These are phyloP conservation scores for Podosphaera fusca DNA, from an alignment of 2,329 filamentous ascomycete species.

Conservation along the genomic window DNA sequence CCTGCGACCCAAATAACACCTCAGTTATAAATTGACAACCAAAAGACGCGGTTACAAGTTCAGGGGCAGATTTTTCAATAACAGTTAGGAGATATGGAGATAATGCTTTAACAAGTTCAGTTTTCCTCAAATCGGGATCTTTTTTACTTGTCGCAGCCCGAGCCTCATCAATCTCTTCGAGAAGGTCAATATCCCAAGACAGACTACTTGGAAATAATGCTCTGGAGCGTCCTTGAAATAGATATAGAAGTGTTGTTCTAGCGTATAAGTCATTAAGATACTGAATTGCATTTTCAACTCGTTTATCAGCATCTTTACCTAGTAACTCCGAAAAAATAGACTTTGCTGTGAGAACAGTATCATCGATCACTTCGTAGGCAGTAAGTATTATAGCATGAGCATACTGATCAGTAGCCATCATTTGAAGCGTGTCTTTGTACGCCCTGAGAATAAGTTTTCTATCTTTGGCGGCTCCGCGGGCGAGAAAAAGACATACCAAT, in stretches of 20 bases:
- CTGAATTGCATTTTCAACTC: slow-evolving; percentile 39
- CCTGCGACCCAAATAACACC: slow-evolving; percentile 51
- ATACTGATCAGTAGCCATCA: slow-evolving; percentile 59
- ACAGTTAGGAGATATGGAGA: slow-evolving; percentile 55
- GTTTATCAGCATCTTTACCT: slow-evolving; percentile 40
- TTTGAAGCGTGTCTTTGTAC: slow-evolving; percentile 72
- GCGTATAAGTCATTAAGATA: slow-evolving; percentile 42
- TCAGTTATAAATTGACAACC: slow-evolving; percentile 75
- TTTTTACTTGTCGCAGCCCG: slow-evolving; percentile 81
- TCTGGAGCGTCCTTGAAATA: slow-evolving; percentile 46
- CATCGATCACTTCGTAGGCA: slow-evolving; percentile 78
- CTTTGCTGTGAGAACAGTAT: slow-evolving; percentile 74
- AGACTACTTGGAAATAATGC: slow-evolving; percentile 38
- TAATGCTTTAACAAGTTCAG: slow-evolving; percentile 52
- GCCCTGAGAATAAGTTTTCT: slow-evolving; percentile 69
- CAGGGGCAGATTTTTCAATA: slow-evolving; percentile 41
- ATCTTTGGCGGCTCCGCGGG: slow-evolving; percentile 76
- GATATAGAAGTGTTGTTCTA: slow-evolving; percentile 51
- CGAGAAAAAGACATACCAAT: slow-evolving; percentile 59
- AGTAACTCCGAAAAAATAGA: slow-evolving; percentile 71
- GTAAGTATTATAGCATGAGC: slow-evolving; percentile 65
- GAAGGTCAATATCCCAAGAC: slow-evolving; percentile 40
- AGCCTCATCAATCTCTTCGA: slow-evolving; percentile 58
- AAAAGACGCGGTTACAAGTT: slow-evolving; percentile 52
- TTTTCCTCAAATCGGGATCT: slow-evolving; percentile 49